Base-by-base conservation (phyloP, 1,284 basidiomycete genomes). In the Naganishia liquefaciens region DNA sequence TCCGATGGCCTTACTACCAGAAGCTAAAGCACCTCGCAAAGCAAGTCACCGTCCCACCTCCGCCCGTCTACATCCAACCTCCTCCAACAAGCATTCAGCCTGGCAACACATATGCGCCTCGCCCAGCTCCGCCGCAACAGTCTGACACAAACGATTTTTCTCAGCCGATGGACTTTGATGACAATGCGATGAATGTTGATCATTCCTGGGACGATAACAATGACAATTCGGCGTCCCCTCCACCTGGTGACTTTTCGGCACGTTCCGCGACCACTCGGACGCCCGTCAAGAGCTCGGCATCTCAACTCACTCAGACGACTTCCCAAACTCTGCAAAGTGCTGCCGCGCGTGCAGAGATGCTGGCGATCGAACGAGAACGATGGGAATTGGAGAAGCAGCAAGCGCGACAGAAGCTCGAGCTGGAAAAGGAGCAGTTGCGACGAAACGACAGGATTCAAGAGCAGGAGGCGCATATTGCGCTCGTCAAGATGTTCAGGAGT, bases 1-100 rank as follows among this genome's bases (percentile, higher is more conserved):
- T 60, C 46, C 57, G 57, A 50, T 60, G 57, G 57, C 57, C 57
- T n/a, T 60, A 60, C 46, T 60, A 60, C 57, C 57, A 60, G 30
- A 60, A 60, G 27, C 57, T 60, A 46, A 60, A 60, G 21, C 57
- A 60, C 23, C 57, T 60, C 33, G 57, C 57, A 10, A 21, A 33
- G 33, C 57, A 60, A 50, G 30, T 60, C 33, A 27, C 44, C 39
- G 46, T 60, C 9, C 57, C 57, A 19, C 57, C 57, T 25, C 46
- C 57, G n/a, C 33, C 57, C 25, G 57, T 60, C 33, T 60, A 60
- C 46, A 23, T 46, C 2, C 57, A 47, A 27, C n/a, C 54, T 5
- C 53, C 25, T 19, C 15, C 57, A 15, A 23, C 11, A 9, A 28
- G 10, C 4, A 27, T 37, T 5, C 57, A 60, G n/a, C 37, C 17